Evolutionary conservation across 805 yeast genomes (phyloP), one percentile per base, ranked within the genome.

Genomic region (Candida jianshihensis): DNA sequence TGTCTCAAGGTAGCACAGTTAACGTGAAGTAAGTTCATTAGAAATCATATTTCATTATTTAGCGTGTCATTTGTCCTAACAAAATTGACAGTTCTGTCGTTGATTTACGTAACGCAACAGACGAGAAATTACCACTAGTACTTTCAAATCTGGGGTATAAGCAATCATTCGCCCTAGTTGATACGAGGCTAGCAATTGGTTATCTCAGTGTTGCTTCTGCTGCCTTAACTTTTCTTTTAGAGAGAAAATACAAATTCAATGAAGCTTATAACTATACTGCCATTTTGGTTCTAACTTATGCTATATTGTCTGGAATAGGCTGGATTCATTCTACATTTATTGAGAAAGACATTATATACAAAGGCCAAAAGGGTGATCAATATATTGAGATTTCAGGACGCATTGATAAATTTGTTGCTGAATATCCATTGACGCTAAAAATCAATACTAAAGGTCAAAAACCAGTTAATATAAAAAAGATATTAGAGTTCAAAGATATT

Each of bases 171-270:
- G 39, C 44, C 7, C 44, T 70, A 11, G 51, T 44, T 19, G 83
- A 76, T 50, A 49, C 63, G 14, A 73, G 70, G 49, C 54, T 75
- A 31, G 70, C 64, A 6, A 55, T 76, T 35, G 81, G 81, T 2
- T 65, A 69, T 39, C 43, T 64, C 15, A 69, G 74, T 21, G 79
- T 70, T 7, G 52, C 58, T 2, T 55, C 73, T 14, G 75, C 79
- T 9, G 81, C 63, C 4, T 47, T 55, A 3, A 65, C 78, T 34
- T 76, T 64, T 47, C 52, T 59, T 16, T 44, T 71, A 29, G 83
- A 76, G 44, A 75, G 74, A 56, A 70, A 72, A 40, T 50, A 59
- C 31, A 41, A 51, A 4, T 75, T 70, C 43, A 47, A 61, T 9
- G 71, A 75, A 4, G 59, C 68, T 1, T 57, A 63, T 36, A 40